Evolutionary conservation across 108 stramenopile species (phyloP), one percentile per base, ranked within the genome.

Genomic region (Skeletonema menzelii): DNA sequence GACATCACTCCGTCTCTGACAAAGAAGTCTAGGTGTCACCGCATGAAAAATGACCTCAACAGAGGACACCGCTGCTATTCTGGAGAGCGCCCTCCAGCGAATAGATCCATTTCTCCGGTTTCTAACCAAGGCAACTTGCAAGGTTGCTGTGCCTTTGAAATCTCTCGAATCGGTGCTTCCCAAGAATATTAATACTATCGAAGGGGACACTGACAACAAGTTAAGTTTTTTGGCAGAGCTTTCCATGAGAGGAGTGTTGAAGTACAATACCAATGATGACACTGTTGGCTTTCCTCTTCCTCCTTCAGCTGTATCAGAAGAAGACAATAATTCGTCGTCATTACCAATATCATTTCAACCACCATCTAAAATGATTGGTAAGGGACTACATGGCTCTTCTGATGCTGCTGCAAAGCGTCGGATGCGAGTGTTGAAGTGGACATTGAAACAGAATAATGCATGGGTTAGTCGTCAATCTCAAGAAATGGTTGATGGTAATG

Each of bases 91-190:
- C n/a, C 40, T 42, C 15, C 40, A 42, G 40, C 40, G 40, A 15
- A 72, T 82, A 24, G 93, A 94, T 82, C 88, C 93, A 26, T 73
- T 90, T 42, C 57, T 94, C 31, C 86, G 88, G 59, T 94, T 94
- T 56, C 71, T 94, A 14, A 91, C 90, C n/a, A 79, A 78, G 59
- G 89, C 89, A 10, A 87, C 87, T 2, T 90, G 93, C 11, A 83
- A 86, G 59, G 73, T 87, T 11, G 62, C 63, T 24, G 72, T 94
- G 30, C 79, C 87, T 5, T n/a, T 91, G n/a, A 47, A 62, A n/a
- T 82, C 67, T 27, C 59, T 94, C 8, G 15, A 46, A 3, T 38
- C 74, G 20, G 80, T 85, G 13, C 34, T 94, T 24, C 93, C 88
- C 7, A 65, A 19, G 8, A 34, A 67, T 20, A 15, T n/a, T 58